These are phyloP conservation scores for Apiotrichum sp. DNA, from an alignment of 1,284 basidiomycete species.

Conservation along the genomic window DNA sequence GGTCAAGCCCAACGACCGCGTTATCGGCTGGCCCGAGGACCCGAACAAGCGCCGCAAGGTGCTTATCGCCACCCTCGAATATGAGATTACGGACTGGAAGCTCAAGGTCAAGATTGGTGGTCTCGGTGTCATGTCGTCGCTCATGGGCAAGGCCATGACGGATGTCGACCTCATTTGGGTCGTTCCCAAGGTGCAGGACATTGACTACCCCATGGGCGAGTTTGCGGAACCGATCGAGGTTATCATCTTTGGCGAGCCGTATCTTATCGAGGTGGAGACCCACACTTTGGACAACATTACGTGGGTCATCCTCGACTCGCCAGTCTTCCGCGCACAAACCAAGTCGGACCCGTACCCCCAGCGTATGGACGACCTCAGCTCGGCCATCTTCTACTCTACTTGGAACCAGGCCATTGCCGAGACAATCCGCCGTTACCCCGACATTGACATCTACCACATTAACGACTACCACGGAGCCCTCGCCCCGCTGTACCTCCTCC, in stretches of 20 bases:
- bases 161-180: constrained; percentile 91
- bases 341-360: constrained; percentile 89
- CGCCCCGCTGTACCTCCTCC: constrained; percentile 79
- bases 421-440: constrained; percentile 72
- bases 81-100: constrained; percentile 94
- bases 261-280: constrained; percentile 87
- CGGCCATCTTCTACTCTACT: constrained; percentile 92
- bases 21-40: constrained; percentile 90
- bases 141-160: constrained; percentile 95
- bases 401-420: constrained; percentile 94
- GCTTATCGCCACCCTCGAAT: constrained; percentile 83
- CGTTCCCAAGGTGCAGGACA: constrained; percentile 83
- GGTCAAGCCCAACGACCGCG: constrained; percentile 52
- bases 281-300: constrained; percentile 89
- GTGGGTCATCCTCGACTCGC: constrained; percentile 83
- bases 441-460: constrained; percentile 66
- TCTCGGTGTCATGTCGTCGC: constrained; percentile 88
- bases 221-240: constrained; percentile 87
- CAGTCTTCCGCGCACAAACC: constrained; percentile 89
- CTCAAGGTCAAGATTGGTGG: constrained; percentile 94
- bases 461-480: constrained; percentile 85
- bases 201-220: constrained; percentile 84
- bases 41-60: constrained; percentile 81
- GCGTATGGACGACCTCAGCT: constrained; percentile 90
- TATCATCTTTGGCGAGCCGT: constrained; percentile 88